Conservation (phyloP, 2,329 filamentous ascomycete species). For the Ciborinia camelliae region DNA sequence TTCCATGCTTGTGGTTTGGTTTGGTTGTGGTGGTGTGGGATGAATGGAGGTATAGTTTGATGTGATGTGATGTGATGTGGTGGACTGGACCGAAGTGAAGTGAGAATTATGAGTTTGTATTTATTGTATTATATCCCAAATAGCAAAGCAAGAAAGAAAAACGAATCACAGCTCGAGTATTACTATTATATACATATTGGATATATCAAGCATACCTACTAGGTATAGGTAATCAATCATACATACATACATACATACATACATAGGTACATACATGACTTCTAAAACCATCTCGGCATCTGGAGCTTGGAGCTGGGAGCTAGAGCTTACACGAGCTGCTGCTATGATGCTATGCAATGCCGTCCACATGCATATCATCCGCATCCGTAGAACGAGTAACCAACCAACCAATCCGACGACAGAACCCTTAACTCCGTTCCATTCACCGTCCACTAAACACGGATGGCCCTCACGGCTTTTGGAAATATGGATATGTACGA, state of each 20-base stretch:
- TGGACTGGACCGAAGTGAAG: not conserved
- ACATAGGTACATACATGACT: too few species aligned
- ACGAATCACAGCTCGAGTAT: not conserved
- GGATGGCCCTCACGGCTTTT: not conserved
- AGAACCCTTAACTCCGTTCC: not conserved
- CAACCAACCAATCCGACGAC: not conserved
- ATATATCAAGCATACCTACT: too few species aligned
- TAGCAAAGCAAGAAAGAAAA: not conserved
- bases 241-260: too few species aligned
- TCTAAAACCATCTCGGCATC: not conserved
- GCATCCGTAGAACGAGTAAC: too few species aligned
- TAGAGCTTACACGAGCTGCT: too few species aligned
- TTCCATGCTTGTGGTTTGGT: constrained; percentile 27
- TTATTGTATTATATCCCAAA: not conserved
- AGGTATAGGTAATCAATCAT: too few species aligned
- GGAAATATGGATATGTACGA: not conserved
- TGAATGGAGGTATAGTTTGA: not conserved
- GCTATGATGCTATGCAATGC: too few species aligned
- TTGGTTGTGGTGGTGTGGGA: not conserved
- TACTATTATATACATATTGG: too few species aligned
- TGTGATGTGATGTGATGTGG: too few species aligned
- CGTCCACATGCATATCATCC: not conserved
- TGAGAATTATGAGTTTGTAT: not conserved
- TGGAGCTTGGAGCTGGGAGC: not conserved
- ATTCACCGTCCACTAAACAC: not conserved